phyloP scores from a whole-genome alignment of 805 yeast species.

The Starmerella bacillaris region DNA sequence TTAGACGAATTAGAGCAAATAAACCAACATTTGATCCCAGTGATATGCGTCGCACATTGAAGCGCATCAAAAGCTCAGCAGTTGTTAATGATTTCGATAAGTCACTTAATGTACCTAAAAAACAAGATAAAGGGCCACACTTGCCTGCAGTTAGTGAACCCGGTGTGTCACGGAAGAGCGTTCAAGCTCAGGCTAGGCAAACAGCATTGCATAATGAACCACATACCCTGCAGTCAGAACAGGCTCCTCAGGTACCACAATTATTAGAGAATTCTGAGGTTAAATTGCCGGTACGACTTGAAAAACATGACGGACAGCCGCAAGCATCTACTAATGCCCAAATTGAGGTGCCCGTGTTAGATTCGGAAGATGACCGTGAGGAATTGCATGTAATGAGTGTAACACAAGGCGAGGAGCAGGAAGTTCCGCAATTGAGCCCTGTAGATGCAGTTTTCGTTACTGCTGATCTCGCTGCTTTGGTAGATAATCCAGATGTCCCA shows the following conservation, averaged over 20 bases:
- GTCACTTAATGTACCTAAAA: not conserved
- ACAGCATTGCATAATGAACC: too few species aligned
- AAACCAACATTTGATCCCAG: slow-evolving; percentile 12
- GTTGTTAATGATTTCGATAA: not conserved
- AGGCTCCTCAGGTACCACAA: not conserved
- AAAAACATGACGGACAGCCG: too few species aligned
- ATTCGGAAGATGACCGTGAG: slow-evolving; percentile 1
- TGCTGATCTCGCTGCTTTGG: slow-evolving; percentile 9
- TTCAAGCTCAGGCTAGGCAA: not conserved
- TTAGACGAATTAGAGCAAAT: slow-evolving; percentile 26
- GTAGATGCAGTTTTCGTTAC: slow-evolving; percentile 10
- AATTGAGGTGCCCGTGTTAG: not conserved
- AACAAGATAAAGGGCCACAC: not conserved
- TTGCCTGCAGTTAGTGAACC: not conserved
- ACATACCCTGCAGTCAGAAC: too few species aligned
- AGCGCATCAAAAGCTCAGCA: slow-evolving; percentile 2
- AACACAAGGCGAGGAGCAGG: too few species aligned
- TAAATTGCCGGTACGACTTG: too few species aligned
- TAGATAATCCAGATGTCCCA: slow-evolving; percentile 2
- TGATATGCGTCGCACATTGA: slow-evolving; percentile 15
- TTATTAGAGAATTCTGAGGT: too few species aligned
- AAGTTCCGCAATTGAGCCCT: not conserved
- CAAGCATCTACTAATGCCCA: not conserved
- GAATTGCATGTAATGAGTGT: not conserved
- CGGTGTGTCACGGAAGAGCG: not conserved